Evolutionary conservation across 768 basidiomycete species (phyloP), one percentile per base, ranked within the genome.

Genomic region (Harrya chromipes): DNA sequence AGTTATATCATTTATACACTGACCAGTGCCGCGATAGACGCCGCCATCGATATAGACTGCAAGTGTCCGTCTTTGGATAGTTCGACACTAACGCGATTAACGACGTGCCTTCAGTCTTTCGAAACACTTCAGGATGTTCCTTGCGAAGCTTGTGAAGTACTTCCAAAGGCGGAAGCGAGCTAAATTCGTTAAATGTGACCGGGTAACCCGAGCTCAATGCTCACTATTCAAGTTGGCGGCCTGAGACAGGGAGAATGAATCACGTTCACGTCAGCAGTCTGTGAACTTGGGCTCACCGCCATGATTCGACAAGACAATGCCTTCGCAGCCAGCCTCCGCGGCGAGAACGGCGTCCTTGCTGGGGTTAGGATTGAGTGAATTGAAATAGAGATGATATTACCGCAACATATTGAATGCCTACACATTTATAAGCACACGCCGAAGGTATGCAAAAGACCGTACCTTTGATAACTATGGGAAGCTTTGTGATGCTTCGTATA

Each of bases 241-340:
- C 86, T 58, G 45, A 35, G 27, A 47, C 14, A 36, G 7, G 21
- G 27, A 44, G 27, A 13, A 46, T 54, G 23, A 54, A 49, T 34
- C 36, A 29, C 11, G 8, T 43, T 34, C 23, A n/a, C 4, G 4
- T 27, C 8, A 7, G 8, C 13, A 23, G 20, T 40, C 34, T 39
- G 6, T 21, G 12, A 41, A 39, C 9, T 20, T 38, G 16, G 33
- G 13, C 70, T 56, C 59, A 78, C 90, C 94, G 47, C 94, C 94
- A 58, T 97, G 94, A 57, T 97, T 97, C 0, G 87, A 90, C 8
- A 97, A 70, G 47, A 94, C 74, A 53, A 97, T 91, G 5, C 88
- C 94, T 49, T 94, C 85, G 16, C 90, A 85, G 11, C 92, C 90
- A 26, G 85, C 79, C 53, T 94, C 84, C 16, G 79, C 82, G 24